Base-by-base conservation (phyloP, 306 rosid genomes). In the Cercis canadensis region DNA sequence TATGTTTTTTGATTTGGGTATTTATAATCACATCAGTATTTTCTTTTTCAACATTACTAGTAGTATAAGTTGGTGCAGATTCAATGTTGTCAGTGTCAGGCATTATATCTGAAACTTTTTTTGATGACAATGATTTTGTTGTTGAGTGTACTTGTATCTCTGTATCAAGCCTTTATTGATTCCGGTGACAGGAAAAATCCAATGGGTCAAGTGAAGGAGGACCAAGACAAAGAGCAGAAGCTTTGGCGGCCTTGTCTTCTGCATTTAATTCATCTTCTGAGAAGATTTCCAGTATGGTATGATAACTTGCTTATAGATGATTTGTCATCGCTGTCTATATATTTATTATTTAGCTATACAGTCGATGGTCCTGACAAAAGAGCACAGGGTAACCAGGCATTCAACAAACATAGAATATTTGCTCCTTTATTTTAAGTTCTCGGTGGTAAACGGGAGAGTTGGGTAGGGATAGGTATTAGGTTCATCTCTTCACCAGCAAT, bases 251-350 rank as follows among this genome's bases (percentile, higher is more conserved):
- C 56, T 80, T 83, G 58, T 72, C 75, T 37, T 80, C 88, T 67
- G 99, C 99, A 31, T 95, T 95, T 68, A 85, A 77, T 74, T 86
- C 99, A 56, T 79, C 96, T 19, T 66, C 96, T 15, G 88, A 75
- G 8, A 4, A 58, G 53, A 2, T 73, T 46, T 37, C 86, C 65
- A 60, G 61, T 62, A 32, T 10, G 65, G 86, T 82, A 82, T 44
- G 74, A 44, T 33, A 39, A 19, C 17, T 31, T 69, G 52, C 55
- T 41, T 68, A 57, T 45, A 13, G 29, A 62, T 57, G 47, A 13
- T 47, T 56, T 44, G 33, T 14, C n/a, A 5, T 24, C 14, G 29
- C 29, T 24, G 29, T 24, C 29, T 24, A 24, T 24, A 24, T 24
- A 24, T 24, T 24, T 3, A 24, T 24, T 24, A 24, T 24, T 24